Base-by-base conservation (phyloP, 2,329 filamentous ascomycete genomes). In the Pyrenochaeta sp. region DNA sequence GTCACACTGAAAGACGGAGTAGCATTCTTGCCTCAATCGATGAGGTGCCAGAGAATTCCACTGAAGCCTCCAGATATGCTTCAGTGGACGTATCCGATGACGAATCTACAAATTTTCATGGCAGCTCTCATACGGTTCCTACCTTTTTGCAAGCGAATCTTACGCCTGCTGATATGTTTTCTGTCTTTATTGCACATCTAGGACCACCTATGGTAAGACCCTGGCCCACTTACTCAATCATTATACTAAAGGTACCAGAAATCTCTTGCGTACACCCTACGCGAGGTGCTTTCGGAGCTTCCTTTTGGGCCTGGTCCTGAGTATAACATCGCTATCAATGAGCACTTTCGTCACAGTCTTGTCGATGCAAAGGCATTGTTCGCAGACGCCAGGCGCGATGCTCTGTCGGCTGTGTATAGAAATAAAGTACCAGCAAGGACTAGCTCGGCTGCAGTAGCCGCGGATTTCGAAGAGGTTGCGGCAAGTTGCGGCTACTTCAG, bases 401-500 rank as follows among this genome's bases (percentile, higher is more conserved):
- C 95, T 0, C 79, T 99, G 6, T 83, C 87, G 51, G 84, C 90
- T 51, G 82, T 99, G 0, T 98, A 99, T 75, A 87, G 85, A 58
- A 90, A 85, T 45, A 92, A 92, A 55, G 88, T 92, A 64, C 81
- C 92, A 33, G 86, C 85, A 10, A 86, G 86, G 52, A 81, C 87
- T 2, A 84, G 87, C 36, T 88, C 89, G 0, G 83, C 91, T 46
- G 89, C 90, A 57, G 84, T 94, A 7, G 89, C 96, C 69, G 95
- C 94, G 2, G 95, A 98, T 73, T 92, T 97, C 51, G 95, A 99
- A 73, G 95, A 99, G 75, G 93, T 98, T 10, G 93, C 94, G 35
- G 94, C 95, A n/a, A 96, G 93, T 51, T 99, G 95, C 69, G 94
- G 95, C 0, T 93, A 98, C 75, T 99, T 98, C 71, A 94, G 91